These are phyloP conservation scores for Protostelium mycophagum DNA, from an alignment of 78 protist species.

Conservation along the genomic window DNA sequence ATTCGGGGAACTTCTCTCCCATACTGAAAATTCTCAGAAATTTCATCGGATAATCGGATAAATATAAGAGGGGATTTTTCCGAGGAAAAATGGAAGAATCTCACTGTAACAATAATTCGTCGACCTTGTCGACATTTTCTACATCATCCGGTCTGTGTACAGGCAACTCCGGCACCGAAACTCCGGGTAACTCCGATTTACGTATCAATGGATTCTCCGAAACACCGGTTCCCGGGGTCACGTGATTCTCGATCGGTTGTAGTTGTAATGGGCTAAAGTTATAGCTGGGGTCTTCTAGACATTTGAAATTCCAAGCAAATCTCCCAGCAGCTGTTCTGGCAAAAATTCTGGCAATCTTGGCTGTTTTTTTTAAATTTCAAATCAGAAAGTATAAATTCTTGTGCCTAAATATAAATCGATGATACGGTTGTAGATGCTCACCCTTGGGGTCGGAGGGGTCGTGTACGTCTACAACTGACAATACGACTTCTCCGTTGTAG, in stretches of 20 bases:
- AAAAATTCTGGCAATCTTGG: not conserved
- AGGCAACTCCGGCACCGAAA: not conserved
- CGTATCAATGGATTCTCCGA: not conserved
- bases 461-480: not conserved
- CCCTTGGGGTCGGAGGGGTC: not conserved
- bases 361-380: too few relatives aligned
- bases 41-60: too few relatives aligned
- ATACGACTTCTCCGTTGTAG: not conserved
- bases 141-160: not conserved
- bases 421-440: not conserved
- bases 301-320: not conserved
- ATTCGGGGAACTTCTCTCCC: not conserved
- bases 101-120: not conserved
- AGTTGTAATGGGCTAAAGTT: not conserved
- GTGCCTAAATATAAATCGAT: not conserved
- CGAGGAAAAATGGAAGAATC: too few relatives aligned
- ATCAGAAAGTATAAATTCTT: too few relatives aligned
- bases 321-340: not conserved
- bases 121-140: not conserved
- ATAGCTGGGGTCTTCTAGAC: not conserved
- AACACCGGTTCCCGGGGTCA: not conserved
- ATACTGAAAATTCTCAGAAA: too few relatives aligned
- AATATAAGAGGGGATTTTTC: too few relatives aligned
- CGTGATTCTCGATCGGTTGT: not conserved
- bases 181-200: not conserved